Evolutionary conservation across 306 rosid species (phyloP), one percentile per base, ranked within the genome.

Genomic region (Boehmeria nivea): DNA sequence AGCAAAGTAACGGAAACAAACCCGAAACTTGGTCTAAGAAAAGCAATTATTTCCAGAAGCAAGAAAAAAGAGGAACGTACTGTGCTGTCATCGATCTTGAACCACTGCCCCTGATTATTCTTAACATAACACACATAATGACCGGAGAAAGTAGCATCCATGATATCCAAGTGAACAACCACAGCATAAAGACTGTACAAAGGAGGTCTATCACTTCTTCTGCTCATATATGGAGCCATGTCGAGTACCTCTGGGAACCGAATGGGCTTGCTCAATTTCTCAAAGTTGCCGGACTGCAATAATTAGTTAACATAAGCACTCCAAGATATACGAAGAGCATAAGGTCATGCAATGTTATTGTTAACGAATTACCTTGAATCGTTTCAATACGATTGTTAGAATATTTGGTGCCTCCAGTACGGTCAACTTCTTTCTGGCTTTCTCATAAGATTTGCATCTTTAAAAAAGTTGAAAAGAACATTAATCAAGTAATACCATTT

Each of bases 71-170:
- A 14, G n/a, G 4, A 61, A 63, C 84, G 54, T 75, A 87, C 99
- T 76, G 59, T 73, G 60, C 93, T 87, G 80, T 93, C 99, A 64
- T 93, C 99, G 59, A 81, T 76, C 87, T 85, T 85, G 87, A 93
- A 93, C 99, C 99, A 93, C 83, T 65, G 84, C 75, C 88, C 83
- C 44, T 85, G 94, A 33, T 60, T 60, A 60, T 77, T 93, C 82
- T 83, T 93, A 61, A 87, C 89, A 60, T 87, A 93, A 81, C 94
- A 83, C 51, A 93, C 96, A 10, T 93, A 93, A 71, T 93, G 99
- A 61, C 99, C 99, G 20, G 99, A 87, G 77, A 85, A 93, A 18
- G 96, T 67, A 4, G 96, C 85, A 78, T 93, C 86, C 99, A 93
- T 83, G 59, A 79, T 63, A 58, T 93, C 99, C 78, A 93, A 65